A percentile compares a stretch with the other conserved stretches of the same genome.
Evolutionary conservation across 768 basidiomycete genomes (phyloP).

Genomic region (Podaxis sp.): DNA sequence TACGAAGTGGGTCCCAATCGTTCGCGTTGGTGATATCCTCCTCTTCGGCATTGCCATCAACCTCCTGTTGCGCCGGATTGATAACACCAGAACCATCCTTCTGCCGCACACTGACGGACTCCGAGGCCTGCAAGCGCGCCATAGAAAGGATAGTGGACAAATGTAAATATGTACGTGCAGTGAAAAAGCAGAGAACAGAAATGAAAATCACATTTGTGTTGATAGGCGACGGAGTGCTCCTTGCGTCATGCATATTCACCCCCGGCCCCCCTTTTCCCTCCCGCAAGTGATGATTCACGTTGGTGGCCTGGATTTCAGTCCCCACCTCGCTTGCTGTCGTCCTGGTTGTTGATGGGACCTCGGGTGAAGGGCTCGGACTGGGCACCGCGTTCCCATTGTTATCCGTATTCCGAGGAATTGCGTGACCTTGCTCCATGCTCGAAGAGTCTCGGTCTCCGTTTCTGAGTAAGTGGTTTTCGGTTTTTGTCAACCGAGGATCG

Average conservation of each 20-base stretch:
- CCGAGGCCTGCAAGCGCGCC: neutral
- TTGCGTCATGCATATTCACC: neutral
- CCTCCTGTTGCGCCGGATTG: neutral
- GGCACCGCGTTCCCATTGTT: neutral
- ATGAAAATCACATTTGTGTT: slow-evolving; percentile 10
- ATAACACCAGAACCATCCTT: neutral
- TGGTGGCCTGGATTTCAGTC: neutral
- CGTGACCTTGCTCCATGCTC: slow-evolving; percentile 3
- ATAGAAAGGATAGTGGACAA: neutral
- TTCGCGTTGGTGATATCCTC: slow-evolving; percentile 2
- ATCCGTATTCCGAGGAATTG: neutral
- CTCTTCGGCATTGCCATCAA: neutral
- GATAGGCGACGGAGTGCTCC: neutral
- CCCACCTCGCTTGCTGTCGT: neutral
- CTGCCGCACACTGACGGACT: neutral
- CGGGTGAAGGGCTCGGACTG: neutral
- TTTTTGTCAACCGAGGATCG: neutral
- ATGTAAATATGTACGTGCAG: neutral
- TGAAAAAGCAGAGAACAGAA: neutral
- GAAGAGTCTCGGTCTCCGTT: neutral
- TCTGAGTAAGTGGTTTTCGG: neutral
- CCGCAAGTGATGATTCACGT: neutral
- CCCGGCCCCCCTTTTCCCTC: neutral
- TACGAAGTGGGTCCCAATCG: slow-evolving; percentile 9
- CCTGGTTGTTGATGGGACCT: neutral